Base-by-base conservation (phyloP, 2,329 filamentous ascomycete species). In the Nemania sp. region DNA sequence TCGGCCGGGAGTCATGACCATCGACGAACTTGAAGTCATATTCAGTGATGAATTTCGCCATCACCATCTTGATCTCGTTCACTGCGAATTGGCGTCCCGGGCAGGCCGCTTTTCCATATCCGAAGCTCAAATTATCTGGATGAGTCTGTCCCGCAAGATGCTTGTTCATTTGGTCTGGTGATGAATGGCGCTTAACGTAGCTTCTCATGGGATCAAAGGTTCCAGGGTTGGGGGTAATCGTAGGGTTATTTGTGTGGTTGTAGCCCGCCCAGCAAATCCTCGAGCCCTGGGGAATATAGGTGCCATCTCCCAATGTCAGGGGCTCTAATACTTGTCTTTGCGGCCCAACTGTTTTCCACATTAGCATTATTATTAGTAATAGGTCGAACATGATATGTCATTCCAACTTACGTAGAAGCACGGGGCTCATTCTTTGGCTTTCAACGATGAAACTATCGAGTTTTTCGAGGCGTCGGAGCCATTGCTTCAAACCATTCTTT, bases 371-470 rank as follows among this genome's bases (percentile, higher is more conserved):
- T 35, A 32, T 67, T 7, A 8, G 2, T n/a, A 27, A 6, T 11
- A 15, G 10, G 2, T 7, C 29, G 15, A n/a, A 11, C 27, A n/a
- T 20, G 35, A 45, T 15, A n/a, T 15, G 22, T 60, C 0, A 1
- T 20, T 51, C 8, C 13, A 2, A 61, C 69, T 35, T 62, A 71
- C 69, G 55, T 5, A 71, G 35, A 6, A 66, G 41, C 5, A 52
- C 24, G 1, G 64, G 67, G 29, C 62, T 62, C 2, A 62, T 13
- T 29, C 70, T 53, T 18, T 64, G 67, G 32, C 54, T 70, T 38
- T 71, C 70, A 15, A 47, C 24, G 20, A 71, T 45, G 54, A 71
- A 68, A 13, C 67, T 70, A 13, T 71, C 70, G 4, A 70, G 51
- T 24, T 66, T 67, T 24, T 68, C 64, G 1, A 71, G 62, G 0